Evolutionary conservation across 2,329 filamentous ascomycete species (phyloP), one percentile per base, ranked within the genome.

Genomic region (Botrytis fragariae): DNA sequence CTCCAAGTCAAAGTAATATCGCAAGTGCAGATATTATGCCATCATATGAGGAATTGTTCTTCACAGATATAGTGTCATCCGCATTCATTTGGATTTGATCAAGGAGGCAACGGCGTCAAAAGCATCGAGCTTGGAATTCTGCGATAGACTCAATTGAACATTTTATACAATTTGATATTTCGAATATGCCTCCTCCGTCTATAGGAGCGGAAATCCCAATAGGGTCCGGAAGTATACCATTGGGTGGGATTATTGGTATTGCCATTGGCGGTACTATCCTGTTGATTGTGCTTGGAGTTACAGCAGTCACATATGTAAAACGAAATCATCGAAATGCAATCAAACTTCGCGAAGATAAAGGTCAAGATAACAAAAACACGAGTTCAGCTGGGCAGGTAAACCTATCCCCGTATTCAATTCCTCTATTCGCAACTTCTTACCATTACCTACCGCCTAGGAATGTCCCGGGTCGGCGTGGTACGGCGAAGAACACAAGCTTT

Each of bases 171-270:
- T 20, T 71, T 16, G 2, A 67, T 20, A 42, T 16, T 59, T 45
- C 45, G 25, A 72, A 67, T 10, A 72, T 72, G 70, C 60, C 61
- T 42, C 61, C 60, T 72, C 18, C 44, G 8, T 37, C n/a, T 42
- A 45, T 72, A n/a, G 45, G 22, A n/a, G 45, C 70, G 8, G 45
- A 67, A 12, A 25, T 72, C 18, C 61, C 70, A 18, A 51, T 72
- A n/a, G 70, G 44, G 0, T 67, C 45, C 5, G 45, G 45, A 42
- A 42, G 14, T n/a, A 20, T 72, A 9, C 29, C 70, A 4, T 12
- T 67, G 6, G 70, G 61, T 12, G 61, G 44, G 8, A 59, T 72
- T 20, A 57, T 72, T 67, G 70, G 70, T 35, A 72, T 72, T 12
- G 44, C 44, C 4, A 72, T 72, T 42, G 70, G 70, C 4, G 29